Base-by-base conservation (phyloP, 1,139 yeast species). In the Magnusiomyces suaveolens region DNA sequence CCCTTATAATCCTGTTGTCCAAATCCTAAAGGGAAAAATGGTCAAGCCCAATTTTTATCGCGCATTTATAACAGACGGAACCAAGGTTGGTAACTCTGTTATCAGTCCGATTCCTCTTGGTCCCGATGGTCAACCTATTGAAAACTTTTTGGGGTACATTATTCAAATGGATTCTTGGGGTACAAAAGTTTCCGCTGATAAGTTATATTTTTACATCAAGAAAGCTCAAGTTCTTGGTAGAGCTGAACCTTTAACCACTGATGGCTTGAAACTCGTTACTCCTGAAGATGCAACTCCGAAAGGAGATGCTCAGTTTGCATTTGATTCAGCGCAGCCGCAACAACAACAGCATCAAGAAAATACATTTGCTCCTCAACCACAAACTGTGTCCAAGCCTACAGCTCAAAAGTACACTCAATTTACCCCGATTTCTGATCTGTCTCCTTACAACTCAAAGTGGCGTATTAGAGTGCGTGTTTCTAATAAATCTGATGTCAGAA, bases 361-460 rank as follows among this genome's bases (percentile, higher is more conserved):
- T n/a, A n/a, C n/a, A n/a, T n/a, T n/a, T n/a, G n/a, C n/a, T n/a
- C n/a, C n/a, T n/a, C n/a, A n/a, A n/a, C n/a, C n/a, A n/a, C n/a
- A n/a, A n/a, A n/a, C n/a, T n/a, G n/a, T n/a, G n/a, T n/a, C n/a
- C n/a, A n/a, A n/a, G n/a, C n/a, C 39, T 18, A 6, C 36, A 29
- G 36, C 12, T 29, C 36, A 29, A 29, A 6, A 29, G 12, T 29
- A 32, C 50, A 47, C 23, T 18, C 4, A 3, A 2, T 48, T 85
- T 51, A 80, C 81, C 60, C 86, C 95, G 3, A 88, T 92, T 62
- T 97, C 88, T 66, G 86, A 84, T 57, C 74, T 94, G 55, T 87
- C 97, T 10, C 97, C 98, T 12, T 92, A 87, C 69, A 94, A 86
- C 67, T 85, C 83, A 66, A 78, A 78, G 56, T 94, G 97, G 97